A percentile compares a stretch with the other conserved stretches of the same genome.
Evolutionary conservation across 768 basidiomycete species (phyloP).

Genomic region (Xanthoconium stramineum): DNA sequence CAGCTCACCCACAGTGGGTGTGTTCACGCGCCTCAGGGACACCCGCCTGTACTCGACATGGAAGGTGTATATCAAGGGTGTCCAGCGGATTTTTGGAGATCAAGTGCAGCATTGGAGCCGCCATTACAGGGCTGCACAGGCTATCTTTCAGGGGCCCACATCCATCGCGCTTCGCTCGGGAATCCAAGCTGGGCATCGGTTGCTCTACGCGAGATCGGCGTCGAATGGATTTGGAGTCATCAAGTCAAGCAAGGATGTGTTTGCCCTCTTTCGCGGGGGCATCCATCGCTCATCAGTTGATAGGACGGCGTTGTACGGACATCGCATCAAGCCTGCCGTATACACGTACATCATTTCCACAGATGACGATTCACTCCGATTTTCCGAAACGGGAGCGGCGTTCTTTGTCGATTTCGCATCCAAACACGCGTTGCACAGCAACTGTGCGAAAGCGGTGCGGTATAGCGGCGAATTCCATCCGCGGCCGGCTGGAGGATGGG

Average conservation of each 20-base stretch:
- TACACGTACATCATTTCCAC: slow-evolving; percentile 83
- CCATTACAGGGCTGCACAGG: slow-evolving; percentile 65
- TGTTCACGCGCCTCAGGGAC: slow-evolving; percentile 57
- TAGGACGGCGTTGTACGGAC: slow-evolving; percentile 19
- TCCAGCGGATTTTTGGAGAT: slow-evolving; percentile 59
- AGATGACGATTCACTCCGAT: slow-evolving; percentile 73
- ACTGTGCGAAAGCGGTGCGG: slow-evolving; percentile 62
- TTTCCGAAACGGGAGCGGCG: slow-evolving; percentile 83
- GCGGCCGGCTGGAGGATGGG: slow-evolving; percentile 68
- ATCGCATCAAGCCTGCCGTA: slow-evolving; percentile 73
- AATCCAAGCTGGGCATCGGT: slow-evolving; percentile 68
- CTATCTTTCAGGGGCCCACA: slow-evolving; percentile 61
- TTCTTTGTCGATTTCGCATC: slow-evolving; percentile 86
- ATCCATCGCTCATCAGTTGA: slow-evolving; percentile 11
- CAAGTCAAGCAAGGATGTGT: slow-evolving; percentile 44
- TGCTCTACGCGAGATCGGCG: slow-evolving; percentile 70
- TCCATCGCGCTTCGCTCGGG: slow-evolving; percentile 62
- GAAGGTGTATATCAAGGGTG: slow-evolving; percentile 65
- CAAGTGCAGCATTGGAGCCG: slow-evolving; percentile 63
- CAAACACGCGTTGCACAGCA: slow-evolving; percentile 82
- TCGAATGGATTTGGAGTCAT: slow-evolving; percentile 63
- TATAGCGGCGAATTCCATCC: slow-evolving; percentile 82
- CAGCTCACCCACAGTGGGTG: slow-evolving; percentile 66
- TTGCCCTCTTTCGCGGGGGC: slow-evolving; percentile 50
- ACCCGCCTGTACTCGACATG: slow-evolving; percentile 73